Evolutionary conservation across 192 early-diverging fungal genomes (phyloP), one percentile per base, ranked within the genome.

Genomic region (Phlyctochytrium arcticum): DNA sequence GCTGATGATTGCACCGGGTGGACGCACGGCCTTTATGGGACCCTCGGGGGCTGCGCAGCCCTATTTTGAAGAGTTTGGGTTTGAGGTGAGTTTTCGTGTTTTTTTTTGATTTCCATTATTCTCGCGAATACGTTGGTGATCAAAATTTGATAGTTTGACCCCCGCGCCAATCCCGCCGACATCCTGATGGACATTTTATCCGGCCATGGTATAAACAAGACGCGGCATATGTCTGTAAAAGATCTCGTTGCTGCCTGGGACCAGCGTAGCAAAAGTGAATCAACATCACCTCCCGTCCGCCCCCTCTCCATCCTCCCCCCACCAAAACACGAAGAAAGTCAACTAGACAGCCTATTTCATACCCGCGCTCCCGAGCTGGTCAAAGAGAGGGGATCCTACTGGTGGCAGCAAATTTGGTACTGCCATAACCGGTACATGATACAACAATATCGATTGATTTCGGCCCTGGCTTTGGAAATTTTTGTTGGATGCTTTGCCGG

Each of bases 1-100:
- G 5, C 23, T 90, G 23, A 70, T 89, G 36, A 70, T 89, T 21
- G 88, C 85, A 8, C 87, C 89, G 30, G 86, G 88, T 19, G 88
- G 88, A 0, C 66, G 64, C 10, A 72, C 87, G n/a, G 80, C 87
- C 8, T 90, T 83, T 60, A 62, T 81, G 23, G 88, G 88, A 19
- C 85, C 86, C 6, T 35, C 72, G 4, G 68, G 67, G 9, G 76
- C 77, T 5, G 79, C 77, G 6, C 32, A 62, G 4, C 17, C 54
- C 1, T 87, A 87, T 48, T 87, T 87, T 61, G 71, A 74, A 4
- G 54, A 54, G 0, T 72, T 87, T 33, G 85, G 85, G 3, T 62
- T 34, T 47, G 31, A 62, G 47, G n/a, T 60, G 3, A 37, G 42
- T 36, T 21, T 23, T 21, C 39, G 39, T n/a, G 8, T 8, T n/a